These are phyloP conservation scores for Lathyrus tuberosus DNA, from an alignment of 306 rosid species.

Conservation along the genomic window DNA sequence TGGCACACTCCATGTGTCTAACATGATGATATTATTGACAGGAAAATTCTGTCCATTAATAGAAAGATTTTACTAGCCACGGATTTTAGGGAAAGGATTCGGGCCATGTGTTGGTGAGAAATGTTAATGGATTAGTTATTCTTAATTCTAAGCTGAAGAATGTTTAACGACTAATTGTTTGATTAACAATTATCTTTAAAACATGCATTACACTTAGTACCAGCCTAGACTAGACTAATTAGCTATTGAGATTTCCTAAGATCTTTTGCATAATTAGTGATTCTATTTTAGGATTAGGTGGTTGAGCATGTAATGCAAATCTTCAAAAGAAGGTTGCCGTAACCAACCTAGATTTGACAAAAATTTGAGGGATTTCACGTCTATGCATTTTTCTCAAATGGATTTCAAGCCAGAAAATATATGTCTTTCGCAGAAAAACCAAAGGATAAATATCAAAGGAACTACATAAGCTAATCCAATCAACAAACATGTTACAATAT, in stretches of 20 bases:
- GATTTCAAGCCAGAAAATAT: background rate
- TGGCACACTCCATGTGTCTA: constrained; percentile 30
- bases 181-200: too few species aligned
- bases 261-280: background rate
- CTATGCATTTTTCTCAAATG: too few species aligned
- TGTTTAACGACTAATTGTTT: too few species aligned
- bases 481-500: too few species aligned
- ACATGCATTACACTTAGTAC: background rate
- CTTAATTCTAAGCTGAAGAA: too few species aligned
- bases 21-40: constrained; percentile 18
- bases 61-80: constrained; percentile 17
- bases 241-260: background rate
- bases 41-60: constrained; percentile 16
- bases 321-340: too few species aligned
- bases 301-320: too few species aligned
- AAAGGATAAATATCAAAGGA: background rate
- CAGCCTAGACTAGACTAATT: constrained; percentile 12
- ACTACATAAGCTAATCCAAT: constrained; percentile 5
- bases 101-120: constrained; percentile 13
- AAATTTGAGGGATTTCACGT: too few species aligned
- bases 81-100: too few species aligned
- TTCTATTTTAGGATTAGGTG: too few species aligned
- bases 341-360: too few species aligned
- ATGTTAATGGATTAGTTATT: background rate
- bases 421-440: background rate